Conservation (phyloP, 176 grass and related monocot genomes). For the Cenchrus fungigraminus region DNA sequence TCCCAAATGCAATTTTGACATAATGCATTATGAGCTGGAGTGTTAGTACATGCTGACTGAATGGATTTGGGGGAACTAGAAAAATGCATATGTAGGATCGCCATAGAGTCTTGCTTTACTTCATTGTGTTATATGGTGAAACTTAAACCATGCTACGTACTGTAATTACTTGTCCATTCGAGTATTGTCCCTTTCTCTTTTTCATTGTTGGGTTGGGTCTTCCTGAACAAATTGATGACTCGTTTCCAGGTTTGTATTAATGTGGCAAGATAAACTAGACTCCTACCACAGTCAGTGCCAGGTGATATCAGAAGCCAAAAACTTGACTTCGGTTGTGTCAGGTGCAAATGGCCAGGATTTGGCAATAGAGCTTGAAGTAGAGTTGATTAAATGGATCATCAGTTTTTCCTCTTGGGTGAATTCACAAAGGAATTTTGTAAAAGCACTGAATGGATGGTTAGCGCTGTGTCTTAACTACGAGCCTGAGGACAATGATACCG, state of each 20-base stretch:
- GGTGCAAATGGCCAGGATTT: slow-evolving; percentile 42
- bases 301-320: slow-evolving; percentile 64
- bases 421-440: slow-evolving; percentile 73
- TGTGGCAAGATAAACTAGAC: slow-evolving; percentile 83
- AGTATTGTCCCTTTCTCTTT: neutral
- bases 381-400: slow-evolving; percentile 87
- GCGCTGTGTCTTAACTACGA: slow-evolving; percentile 68
- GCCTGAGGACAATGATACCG: slow-evolving; percentile 47
- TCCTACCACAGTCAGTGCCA: slow-evolving; percentile 70
- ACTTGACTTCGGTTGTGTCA: slow-evolving; percentile 49
- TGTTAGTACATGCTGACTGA: neutral
- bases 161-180: neutral
- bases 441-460: slow-evolving; percentile 87
- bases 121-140: neutral
- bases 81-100: slow-evolving; percentile 11
- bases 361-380: slow-evolving; percentile 72
- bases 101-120: neutral
- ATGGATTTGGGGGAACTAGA: neutral
- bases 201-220: neutral
- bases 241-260: slow-evolving; percentile 69
- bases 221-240: slow-evolving; percentile 15
- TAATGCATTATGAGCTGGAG: neutral
- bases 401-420: slow-evolving; percentile 82
- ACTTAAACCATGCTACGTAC: too few relatives aligned
- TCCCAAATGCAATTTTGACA: neutral